Percentiles rank a stretch among this genome's conserved stretches.
These are phyloP conservation scores for Schoenoplectus triqueter DNA, from an alignment of 202 grass and related monocot genomes.

Conservation along the genomic window DNA sequence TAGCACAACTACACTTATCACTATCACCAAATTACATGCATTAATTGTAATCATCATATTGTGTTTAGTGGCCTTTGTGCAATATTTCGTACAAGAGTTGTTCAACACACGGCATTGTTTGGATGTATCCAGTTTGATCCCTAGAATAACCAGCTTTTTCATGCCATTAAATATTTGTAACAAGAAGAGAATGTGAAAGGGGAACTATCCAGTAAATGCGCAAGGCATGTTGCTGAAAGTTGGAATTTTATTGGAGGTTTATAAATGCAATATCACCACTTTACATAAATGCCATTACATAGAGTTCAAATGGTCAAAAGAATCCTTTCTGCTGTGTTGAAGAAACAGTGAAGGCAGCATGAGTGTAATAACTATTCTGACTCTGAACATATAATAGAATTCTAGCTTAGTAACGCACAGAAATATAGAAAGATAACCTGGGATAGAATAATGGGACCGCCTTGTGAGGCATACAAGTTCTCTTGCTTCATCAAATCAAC, in stretches of 20 bases:
- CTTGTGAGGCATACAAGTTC: constrained; percentile 94
- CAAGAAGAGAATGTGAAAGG: neutral
- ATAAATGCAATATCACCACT: constrained; percentile 33
- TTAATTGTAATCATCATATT: constrained; percentile 10
- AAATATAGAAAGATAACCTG: constrained; percentile 48
- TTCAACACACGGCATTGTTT: neutral
- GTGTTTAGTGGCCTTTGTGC: neutral
- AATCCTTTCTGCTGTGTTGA: neutral
- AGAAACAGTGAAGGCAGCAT: neutral
- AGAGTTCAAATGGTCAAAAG: neutral
- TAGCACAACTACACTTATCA: neutral
- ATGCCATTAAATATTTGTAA: constrained; percentile 9
- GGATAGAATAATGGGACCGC: constrained; percentile 91
- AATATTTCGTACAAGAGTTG: constrained; percentile 12
- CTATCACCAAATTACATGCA: neutral
- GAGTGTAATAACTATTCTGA: neutral
- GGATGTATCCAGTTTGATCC: neutral
- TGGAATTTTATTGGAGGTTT: constrained; percentile 33
- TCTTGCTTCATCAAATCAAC: constrained; percentile 90
- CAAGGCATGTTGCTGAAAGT: constrained; percentile 8
- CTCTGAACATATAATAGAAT: neutral
- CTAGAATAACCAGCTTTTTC: constrained; percentile 15
- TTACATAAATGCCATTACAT: neutral
- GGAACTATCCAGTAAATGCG: neutral
- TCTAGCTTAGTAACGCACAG: neutral